phyloP scores from a whole-genome alignment of 2,329 filamentous ascomycete genomes.

The Monilinia polystroma region DNA sequence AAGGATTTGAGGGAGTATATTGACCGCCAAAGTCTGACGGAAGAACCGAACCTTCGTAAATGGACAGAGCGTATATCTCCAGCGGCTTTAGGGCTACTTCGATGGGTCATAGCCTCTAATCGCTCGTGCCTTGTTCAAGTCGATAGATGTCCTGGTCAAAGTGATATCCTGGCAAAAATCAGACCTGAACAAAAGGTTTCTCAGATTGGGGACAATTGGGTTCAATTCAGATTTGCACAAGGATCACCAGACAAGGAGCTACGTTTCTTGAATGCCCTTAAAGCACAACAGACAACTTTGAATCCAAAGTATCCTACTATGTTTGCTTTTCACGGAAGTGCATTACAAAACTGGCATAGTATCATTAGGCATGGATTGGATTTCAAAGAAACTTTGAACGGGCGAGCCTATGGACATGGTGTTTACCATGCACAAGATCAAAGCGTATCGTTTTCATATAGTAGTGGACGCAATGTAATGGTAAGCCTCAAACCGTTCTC shows the following conservation, averaged over 20 bases:
- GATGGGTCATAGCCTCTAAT: conserved; percentile 91
- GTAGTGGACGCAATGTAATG: neutral
- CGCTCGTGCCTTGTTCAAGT: conserved; percentile 82
- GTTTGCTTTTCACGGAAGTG: conserved; percentile 85
- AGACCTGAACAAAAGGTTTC: conserved; percentile 47
- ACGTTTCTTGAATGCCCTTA: conserved; percentile 65
- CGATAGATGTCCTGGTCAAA: conserved; percentile 44
- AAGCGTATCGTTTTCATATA: conserved; percentile 48
- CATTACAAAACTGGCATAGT: conserved; percentile 78
- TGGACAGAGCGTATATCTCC: conserved; percentile 63
- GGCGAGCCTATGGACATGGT: conserved; percentile 73
- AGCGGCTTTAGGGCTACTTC: conserved; percentile 65
- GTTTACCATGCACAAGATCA: conserved; percentile 73
- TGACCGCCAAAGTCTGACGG: conserved; percentile 33
- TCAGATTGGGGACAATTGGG: conserved; percentile 60
- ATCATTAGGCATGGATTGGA: conserved; percentile 82
- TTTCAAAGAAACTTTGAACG: conserved; percentile 61
- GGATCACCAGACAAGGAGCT: conserved; percentile 85
- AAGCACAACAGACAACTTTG: conserved; percentile 42
- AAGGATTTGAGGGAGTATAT: conserved; percentile 55
- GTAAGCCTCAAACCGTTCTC: conserved; percentile 26
- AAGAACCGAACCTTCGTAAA: conserved; percentile 42
- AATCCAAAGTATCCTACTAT: conserved; percentile 61
- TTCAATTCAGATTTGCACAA: conserved; percentile 86
- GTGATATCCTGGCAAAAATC: conserved; percentile 31